phyloP scores from a whole-genome alignment of 2,329 filamentous ascomycete species.

The Xylaria sp. region DNA sequence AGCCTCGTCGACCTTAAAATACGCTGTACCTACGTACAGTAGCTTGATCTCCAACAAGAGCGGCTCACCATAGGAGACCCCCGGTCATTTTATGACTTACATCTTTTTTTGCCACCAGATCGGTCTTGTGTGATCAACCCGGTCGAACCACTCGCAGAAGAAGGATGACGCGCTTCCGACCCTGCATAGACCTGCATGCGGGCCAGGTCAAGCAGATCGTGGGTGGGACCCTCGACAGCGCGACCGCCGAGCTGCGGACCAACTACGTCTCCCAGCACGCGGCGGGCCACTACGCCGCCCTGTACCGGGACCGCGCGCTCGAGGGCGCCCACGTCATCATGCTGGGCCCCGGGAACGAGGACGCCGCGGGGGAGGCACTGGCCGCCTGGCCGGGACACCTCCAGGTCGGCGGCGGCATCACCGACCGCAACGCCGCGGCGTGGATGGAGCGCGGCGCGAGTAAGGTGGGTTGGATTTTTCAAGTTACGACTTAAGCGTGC shows the following conservation, averaged over 20 bases:
- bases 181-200: constrained; percentile 97
- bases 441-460: constrained; percentile 90
- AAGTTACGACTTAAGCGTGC: constrained; percentile 4
- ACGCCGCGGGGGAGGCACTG: constrained; percentile 77
- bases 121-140: background rate
- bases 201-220: constrained; percentile 99
- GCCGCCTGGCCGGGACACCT: constrained; percentile 76
- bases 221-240: constrained; percentile 81
- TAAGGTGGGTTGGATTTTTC: constrained; percentile 62
- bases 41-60: background rate
- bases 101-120: too few species aligned
- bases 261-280: constrained; percentile 90
- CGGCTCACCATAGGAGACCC: too few species aligned
- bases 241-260: constrained; percentile 72
- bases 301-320: constrained; percentile 78
- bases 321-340: constrained; percentile 92
- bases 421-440: constrained; percentile 75
- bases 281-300: constrained; percentile 75
- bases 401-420: constrained; percentile 95
- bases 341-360: constrained; percentile 86
- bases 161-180: constrained; percentile 87
- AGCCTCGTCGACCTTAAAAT: constrained; percentile 11
- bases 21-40: background rate
- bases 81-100: too few species aligned
- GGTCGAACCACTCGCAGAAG: constrained; percentile 21